Percentiles rank a stretch among this genome's conserved stretches.
Evolutionary conservation across 2,329 filamentous ascomycete genomes (phyloP).

Genomic region (Hypoxylon sp.): DNA sequence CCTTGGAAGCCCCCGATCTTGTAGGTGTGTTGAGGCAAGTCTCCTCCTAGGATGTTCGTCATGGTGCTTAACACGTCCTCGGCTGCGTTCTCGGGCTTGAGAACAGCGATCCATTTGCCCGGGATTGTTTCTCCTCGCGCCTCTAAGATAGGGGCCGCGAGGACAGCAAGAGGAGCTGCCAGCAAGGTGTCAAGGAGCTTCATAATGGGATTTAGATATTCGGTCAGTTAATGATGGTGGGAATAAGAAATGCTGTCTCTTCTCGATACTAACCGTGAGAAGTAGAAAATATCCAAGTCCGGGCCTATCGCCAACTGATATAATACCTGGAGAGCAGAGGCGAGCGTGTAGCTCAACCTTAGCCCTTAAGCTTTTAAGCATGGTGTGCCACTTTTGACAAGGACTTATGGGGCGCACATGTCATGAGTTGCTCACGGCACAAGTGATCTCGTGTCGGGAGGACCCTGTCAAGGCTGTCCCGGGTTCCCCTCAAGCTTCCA

Average conservation of each 20-base stretch:
- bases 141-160: conserved; percentile 50
- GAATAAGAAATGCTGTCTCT: not conserved
- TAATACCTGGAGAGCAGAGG: conserved; percentile 8
- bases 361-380: conserved; percentile 26
- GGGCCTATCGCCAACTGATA: not conserved
- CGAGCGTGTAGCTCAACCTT: conserved; percentile 31
- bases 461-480: conserved; percentile 23
- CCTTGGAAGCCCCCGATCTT: conserved; percentile 49
- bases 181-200: conserved; percentile 46
- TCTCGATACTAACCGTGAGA: conserved; percentile 1
- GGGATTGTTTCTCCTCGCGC: conserved; percentile 46
- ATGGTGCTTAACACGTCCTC: conserved; percentile 23
- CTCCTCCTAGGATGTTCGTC: conserved; percentile 32
- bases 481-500: conserved; percentile 31
- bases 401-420: conserved; percentile 6
- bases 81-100: conserved; percentile 48
- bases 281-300: conserved; percentile 14
- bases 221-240: not conserved
- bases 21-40: conserved; percentile 45
- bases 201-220: conserved; percentile 44
- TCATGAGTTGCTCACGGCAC: conserved; percentile 24
- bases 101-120: conserved; percentile 51
- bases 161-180: conserved; percentile 37
- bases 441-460: not conserved
- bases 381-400: conserved; percentile 10